Evolutionary conservation across 1,284 basidiomycete genomes (phyloP), one percentile per base, ranked within the genome.

Genomic region (Ustilago loliicola): DNA sequence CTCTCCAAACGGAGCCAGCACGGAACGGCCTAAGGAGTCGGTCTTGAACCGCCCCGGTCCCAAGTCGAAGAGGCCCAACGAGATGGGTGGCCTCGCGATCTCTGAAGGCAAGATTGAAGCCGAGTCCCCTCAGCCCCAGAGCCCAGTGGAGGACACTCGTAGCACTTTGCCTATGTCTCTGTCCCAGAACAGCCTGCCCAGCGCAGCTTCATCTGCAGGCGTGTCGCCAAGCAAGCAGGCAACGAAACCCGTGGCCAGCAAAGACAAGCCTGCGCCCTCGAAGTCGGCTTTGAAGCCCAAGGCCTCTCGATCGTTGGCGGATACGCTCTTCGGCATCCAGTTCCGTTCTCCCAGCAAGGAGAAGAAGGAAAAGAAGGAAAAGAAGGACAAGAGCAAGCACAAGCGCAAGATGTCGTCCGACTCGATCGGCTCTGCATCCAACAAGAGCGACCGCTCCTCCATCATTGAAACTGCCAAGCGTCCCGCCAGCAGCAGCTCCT

Each of bases 301-400:
- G 51, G 34, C 68, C 4, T 47, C 60, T 11, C 50, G 61, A 48
- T 83, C 82, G 21, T 61, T 85, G 9, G 83, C 83, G 11, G 83
- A 85, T 53, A 83, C 83, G 17, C 77, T 85, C 48, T 80, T 83
- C 42, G 75, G 72, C 40, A 70, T 83, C 48, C 50, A 52, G 11
- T 71, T 73, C 54, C 66, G 63, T n/a, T 71, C 73, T 10, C 78
- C 72, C 2, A 45, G 55, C 51, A 77, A 78, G 61, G 69, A 51
- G 19, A 59, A 68, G 57, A 71, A 67, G 45, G 69, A 65, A n/a
- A 72, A 67, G 40, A 74, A 75, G 56, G 62, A 63, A 15, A 67
- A 70, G 61, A 79, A 76, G 48, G 76, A 68, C 23, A 72, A 74
- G 58, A 66, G 51, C 62, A 75, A 71, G 63, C 68, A 75, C 51